Conservation (phyloP, 371 early-diverging fungal genomes). For the Zancudomyces culisetae region DNA sequence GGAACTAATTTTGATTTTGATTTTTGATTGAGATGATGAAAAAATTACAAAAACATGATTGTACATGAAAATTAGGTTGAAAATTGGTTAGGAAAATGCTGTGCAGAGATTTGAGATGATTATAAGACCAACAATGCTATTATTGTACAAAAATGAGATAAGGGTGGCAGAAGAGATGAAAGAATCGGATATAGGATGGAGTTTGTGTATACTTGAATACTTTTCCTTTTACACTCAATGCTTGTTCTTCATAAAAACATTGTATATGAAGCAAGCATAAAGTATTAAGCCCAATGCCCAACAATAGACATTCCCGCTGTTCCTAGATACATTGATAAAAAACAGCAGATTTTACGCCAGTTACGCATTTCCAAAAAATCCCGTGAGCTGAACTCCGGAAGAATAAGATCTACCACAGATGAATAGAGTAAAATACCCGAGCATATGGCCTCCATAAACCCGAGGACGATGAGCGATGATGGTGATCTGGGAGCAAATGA, state of each 20-base stretch:
- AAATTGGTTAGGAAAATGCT: not conserved
- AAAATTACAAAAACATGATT: too few species aligned
- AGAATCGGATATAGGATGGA: too few species aligned
- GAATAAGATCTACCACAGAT: constrained; percentile 46
- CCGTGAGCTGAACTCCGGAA: constrained; percentile 39
- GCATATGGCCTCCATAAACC: constrained; percentile 51
- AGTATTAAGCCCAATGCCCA: constrained; percentile 47
- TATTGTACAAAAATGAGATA: too few species aligned
- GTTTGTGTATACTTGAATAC: too few species aligned
- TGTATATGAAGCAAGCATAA: too few species aligned
- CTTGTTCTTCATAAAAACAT: too few species aligned
- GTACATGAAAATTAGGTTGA: not conserved
- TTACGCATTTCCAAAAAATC: constrained; percentile 27
- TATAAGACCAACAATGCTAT: too few species aligned
- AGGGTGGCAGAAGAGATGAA: too few species aligned
- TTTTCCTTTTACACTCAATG: too few species aligned
- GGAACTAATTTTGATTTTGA: too few species aligned
- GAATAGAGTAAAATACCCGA: constrained; percentile 68
- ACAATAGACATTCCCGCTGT: constrained; percentile 52
- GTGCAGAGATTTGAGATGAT: too few species aligned
- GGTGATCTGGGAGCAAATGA: constrained; percentile 35
- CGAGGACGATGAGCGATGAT: constrained; percentile 38
- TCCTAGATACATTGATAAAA: constrained; percentile 41
- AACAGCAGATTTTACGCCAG: constrained; percentile 25
- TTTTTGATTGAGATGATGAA: too few species aligned